A percentile compares a stretch with the other conserved stretches of the same genome.
Evolutionary conservation across 139 green algal genomes (phyloP).

Genomic region (Closterium sp.): DNA sequence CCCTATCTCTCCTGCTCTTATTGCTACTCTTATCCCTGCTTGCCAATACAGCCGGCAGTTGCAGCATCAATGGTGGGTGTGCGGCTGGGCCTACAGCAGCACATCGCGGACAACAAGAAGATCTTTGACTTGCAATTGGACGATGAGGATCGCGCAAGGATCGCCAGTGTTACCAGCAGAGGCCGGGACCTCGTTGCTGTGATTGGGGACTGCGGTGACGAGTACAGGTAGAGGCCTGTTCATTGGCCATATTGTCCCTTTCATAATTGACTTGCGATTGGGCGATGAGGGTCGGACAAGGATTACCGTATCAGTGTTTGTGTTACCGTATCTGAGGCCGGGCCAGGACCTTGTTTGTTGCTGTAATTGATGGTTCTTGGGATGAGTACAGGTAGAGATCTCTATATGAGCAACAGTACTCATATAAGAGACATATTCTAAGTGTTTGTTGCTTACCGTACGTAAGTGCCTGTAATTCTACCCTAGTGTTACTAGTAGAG

Average conservation of each 20-base stretch:
- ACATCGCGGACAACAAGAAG: constrained; percentile 21
- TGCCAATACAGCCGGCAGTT: constrained; percentile 8
- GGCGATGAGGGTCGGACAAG: too few relatives aligned
- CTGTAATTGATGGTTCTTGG: not conserved
- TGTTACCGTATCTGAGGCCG: too few relatives aligned
- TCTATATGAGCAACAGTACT: not conserved
- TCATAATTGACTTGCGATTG: too few relatives aligned
- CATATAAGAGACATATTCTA: too few relatives aligned
- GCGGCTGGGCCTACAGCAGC: constrained; percentile 19
- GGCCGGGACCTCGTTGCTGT: constrained; percentile 22
- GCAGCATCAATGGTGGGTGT: constrained; percentile 40
- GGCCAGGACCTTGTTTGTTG: too few relatives aligned
- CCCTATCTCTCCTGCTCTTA: not conserved
- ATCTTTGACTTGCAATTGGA: constrained; percentile 28
- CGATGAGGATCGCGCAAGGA: constrained; percentile 23
- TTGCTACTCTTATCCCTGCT: not conserved
- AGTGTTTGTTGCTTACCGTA: too few relatives aligned
- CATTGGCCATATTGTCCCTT: too few relatives aligned
- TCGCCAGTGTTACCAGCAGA: constrained; percentile 1
- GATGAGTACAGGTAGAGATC: not conserved
- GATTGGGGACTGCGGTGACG: constrained; percentile 43
- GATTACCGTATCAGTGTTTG: too few relatives aligned
- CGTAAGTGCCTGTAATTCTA: too few relatives aligned
- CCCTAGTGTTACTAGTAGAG: too few relatives aligned
- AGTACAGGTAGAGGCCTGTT: constrained; percentile 7